A percentile compares a stretch with the other conserved stretches of the same genome.
phyloP scores from a whole-genome alignment of 2,329 filamentous ascomycete species.

The Teratosphaeria destructans region DNA sequence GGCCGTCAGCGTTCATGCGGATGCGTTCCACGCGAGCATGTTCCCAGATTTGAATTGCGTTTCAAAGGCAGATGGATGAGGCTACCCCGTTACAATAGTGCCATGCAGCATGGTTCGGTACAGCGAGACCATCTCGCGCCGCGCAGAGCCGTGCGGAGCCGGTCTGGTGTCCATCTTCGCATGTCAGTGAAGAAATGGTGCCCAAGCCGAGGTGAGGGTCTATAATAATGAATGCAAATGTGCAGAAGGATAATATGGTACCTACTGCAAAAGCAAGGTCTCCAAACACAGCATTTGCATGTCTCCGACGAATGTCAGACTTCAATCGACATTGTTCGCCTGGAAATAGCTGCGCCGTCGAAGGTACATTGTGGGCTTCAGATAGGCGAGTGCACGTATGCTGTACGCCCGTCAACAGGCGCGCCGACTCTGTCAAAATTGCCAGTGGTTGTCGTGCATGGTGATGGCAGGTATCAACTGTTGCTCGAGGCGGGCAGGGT shows the following conservation, averaged over 20 bases:
- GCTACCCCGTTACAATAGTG: conserved; percentile 4
- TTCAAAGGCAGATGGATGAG: background rate
- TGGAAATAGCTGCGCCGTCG: background rate
- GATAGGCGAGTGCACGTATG: background rate
- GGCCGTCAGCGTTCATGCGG: background rate
- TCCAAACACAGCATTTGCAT: background rate
- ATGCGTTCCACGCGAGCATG: background rate
- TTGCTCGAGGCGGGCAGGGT: no score
- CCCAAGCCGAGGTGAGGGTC: no score
- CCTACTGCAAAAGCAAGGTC: background rate
- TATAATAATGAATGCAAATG: no score
- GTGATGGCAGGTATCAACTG: no score
- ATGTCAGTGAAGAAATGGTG: background rate
- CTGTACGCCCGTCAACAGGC: background rate
- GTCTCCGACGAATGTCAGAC: background rate
- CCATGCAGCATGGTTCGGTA: conserved; percentile 3
- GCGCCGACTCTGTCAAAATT: background rate
- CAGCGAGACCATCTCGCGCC: conserved; percentile 4
- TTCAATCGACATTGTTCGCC: background rate
- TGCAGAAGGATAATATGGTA: no score
- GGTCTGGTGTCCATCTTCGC: conserved; percentile 1
- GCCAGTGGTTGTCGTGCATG: background rate
- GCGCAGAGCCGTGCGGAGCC: conserved; percentile 1
- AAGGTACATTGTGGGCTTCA: background rate
- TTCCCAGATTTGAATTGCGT: background rate